Base-by-base conservation (phyloP, 129 eudicot species). In the Helichrysum umbraculigerum region DNA sequence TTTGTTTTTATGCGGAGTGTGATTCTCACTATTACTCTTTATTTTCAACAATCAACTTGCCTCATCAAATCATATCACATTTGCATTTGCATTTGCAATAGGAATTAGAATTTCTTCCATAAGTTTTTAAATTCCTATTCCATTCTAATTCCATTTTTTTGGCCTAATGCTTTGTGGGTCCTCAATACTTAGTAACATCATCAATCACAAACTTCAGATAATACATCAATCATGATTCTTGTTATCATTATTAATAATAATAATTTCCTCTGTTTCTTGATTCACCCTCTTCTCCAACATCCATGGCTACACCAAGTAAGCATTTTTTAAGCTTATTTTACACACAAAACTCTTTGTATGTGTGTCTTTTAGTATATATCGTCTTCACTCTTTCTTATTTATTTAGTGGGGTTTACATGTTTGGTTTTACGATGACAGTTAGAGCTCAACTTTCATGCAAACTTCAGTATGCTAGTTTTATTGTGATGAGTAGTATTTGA, bases 161-260 rank as follows among this genome's bases (percentile, higher is more conserved):
- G 59, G 20, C 57, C 65, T 70, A 83, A 83, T 87, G 96, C 84
- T 79, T 66, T 74, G 90, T 78, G 89, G 87, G 93, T 72, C 90
- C 93, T 85, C 66, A 62, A 79, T 82, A 86, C 90, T 85, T 79
- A 20, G 29, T 34, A 70, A 78, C 73, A 65, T 75, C 85, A 79
- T 77, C 70, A 56, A 71, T 81, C 82, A 68, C 22, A 61, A 58
- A 76, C 69, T 66, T 60, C 82, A 71, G 67, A 76, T 61, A 76
- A 76, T 78, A 65, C 75, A 70, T 66, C 79, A 66, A 73, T 77
- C 75, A 71, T 67, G 74, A 76, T 83, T 73, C 57, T 66, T 77
- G 54, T 74, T 70, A 56, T 85, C 42, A 39, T 58, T 68, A 54
- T 30, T 30, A 65, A 6, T 71, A 44, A 6, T 71, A 44, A 62